These are phyloP conservation scores for Panellus pusillus DNA, from an alignment of 768 basidiomycete genomes.

Conservation along the genomic window DNA sequence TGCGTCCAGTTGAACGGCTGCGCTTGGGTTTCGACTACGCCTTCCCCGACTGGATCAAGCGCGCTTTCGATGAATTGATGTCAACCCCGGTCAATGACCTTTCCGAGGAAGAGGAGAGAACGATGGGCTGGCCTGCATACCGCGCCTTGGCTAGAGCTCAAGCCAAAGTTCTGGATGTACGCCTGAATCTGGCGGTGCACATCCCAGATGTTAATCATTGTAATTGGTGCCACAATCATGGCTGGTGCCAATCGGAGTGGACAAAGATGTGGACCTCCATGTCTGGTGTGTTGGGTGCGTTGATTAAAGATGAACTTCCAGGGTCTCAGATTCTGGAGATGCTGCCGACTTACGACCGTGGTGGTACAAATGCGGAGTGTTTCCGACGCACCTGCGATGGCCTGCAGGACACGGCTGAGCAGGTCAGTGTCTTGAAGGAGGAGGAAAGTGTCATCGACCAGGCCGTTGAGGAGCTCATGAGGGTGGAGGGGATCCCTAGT, in stretches of 20 bases:
- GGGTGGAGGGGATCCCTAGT: background rate
- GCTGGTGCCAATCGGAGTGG: background rate
- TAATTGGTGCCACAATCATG: background rate
- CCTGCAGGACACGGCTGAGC: background rate
- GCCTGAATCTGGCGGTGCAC: background rate
- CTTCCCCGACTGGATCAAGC: background rate
- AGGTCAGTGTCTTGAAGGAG: slow-evolving; percentile 1
- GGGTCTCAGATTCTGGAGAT: background rate
- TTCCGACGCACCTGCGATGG: slow-evolving; percentile 1
- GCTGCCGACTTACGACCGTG: background rate
- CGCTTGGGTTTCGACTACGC: background rate
- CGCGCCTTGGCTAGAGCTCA: slow-evolving; percentile 7
- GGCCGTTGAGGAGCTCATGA: background rate
- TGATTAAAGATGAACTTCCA: background rate
- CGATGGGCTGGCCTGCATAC: slow-evolving; percentile 3
- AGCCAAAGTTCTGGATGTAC: background rate
- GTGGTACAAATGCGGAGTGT: background rate
- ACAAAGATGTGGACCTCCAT: background rate
- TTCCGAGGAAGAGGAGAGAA: background rate
- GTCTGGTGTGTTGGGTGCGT: background rate
- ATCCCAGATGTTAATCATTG: background rate
- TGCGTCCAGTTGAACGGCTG: background rate
- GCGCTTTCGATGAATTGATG: slow-evolving; percentile 7
- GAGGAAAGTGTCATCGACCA: slow-evolving; percentile 1
- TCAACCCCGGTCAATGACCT: background rate